These are phyloP conservation scores for Trypanosoma theileri DNA, from an alignment of 208 protist genomes.

Conservation along the genomic window DNA sequence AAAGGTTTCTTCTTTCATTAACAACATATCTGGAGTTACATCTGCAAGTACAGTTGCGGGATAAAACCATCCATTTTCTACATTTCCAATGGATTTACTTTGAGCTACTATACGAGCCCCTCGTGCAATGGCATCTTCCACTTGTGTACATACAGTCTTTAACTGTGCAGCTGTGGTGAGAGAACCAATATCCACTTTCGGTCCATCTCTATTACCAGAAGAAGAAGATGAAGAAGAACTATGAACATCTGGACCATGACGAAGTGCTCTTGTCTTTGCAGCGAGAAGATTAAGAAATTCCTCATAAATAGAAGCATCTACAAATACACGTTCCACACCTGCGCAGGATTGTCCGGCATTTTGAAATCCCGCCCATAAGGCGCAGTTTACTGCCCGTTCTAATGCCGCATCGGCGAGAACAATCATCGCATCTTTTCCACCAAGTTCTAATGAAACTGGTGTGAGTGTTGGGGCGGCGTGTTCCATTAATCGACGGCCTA, in stretches of 20 bases:
- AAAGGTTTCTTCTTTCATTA: constrained; percentile 92
- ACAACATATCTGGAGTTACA: constrained; percentile 78
- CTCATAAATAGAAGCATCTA: constrained; percentile 69
- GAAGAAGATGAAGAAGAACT: constrained; percentile 11
- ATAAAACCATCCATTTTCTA: constrained; percentile 66
- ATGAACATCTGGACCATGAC: constrained; percentile 59
- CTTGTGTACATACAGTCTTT: constrained; percentile 55
- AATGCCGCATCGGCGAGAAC: constrained; percentile 75
- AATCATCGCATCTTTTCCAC: constrained; percentile 84
- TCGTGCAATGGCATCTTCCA: constrained; percentile 63
- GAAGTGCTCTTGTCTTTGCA: constrained; percentile 69
- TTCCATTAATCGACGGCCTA: constrained; percentile 76
- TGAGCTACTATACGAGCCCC: constrained; percentile 73
- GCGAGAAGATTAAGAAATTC: constrained; percentile 60
- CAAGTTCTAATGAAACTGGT: constrained; percentile 79
- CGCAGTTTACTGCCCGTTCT: constrained; percentile 80
- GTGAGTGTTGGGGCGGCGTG: constrained; percentile 75
- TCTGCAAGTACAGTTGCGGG: constrained; percentile 80
- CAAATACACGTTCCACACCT: constrained; percentile 76
- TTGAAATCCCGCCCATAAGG: constrained; percentile 77
- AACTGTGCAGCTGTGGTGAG: constrained; percentile 69
- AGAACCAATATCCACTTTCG: constrained; percentile 67
- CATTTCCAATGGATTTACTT: constrained; percentile 49
- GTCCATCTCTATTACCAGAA: too few species aligned
- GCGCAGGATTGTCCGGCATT: constrained; percentile 85